Percentiles rank a stretch among this genome's conserved stretches.
Evolutionary conservation across 169 alveolate species (phyloP).

Genomic region (Plasmodium fragile): DNA sequence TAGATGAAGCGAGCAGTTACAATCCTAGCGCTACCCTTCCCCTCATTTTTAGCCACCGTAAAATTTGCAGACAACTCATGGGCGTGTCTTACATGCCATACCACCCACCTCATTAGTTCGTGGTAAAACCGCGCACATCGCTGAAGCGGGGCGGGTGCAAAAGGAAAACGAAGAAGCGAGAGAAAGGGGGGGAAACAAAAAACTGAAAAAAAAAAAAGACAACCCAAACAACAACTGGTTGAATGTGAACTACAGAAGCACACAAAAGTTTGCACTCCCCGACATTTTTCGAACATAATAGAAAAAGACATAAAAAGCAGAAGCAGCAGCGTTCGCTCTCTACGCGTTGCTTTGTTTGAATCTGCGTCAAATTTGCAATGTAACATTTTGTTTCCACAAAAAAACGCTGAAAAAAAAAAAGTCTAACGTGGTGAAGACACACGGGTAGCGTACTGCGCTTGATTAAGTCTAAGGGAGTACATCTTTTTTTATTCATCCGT

Average conservation of each 20-base stretch:
- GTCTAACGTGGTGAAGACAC: background rate
- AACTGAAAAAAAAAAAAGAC: background rate
- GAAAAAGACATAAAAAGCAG: background rate
- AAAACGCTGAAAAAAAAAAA: background rate
- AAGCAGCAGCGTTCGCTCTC: background rate
- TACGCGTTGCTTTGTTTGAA: background rate
- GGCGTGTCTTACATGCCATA: background rate
- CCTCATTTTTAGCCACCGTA: background rate
- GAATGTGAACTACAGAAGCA: background rate
- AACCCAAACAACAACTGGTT: background rate
- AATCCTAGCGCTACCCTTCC: background rate
- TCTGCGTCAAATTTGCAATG: background rate
- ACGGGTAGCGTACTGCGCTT: background rate
- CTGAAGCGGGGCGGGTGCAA: background rate
- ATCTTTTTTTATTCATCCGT: background rate
- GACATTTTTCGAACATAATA: background rate
- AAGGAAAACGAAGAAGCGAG: background rate
- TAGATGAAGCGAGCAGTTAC: background rate
- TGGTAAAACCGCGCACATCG: background rate
- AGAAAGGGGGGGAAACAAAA: background rate
- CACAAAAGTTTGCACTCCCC: background rate
- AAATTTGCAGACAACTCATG: background rate
- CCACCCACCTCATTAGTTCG: background rate
- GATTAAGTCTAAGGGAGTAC: background rate
- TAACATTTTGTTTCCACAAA: conserved; percentile 1